Base-by-base conservation (phyloP, 2,329 filamentous ascomycete species). In the Colletotrichum acutatum region DNA sequence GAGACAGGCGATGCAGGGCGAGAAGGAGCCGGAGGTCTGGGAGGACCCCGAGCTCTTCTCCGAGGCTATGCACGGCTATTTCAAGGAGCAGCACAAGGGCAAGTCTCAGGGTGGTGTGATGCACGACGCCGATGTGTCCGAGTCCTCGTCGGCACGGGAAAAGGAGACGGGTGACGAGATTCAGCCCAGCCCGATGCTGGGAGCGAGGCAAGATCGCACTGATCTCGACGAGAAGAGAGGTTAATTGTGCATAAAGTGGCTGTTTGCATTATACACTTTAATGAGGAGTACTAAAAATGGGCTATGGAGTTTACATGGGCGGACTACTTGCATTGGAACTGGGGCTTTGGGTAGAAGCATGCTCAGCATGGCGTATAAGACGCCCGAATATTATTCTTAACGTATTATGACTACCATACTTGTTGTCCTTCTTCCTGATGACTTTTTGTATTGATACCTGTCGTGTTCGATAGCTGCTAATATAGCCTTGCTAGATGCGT, bases 11-110 rank as follows among this genome's bases (percentile, higher is more conserved):
- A 78, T 78, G 75, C 84, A 85, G 72, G 82, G 84, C 26, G 84
- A 84, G 76, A 88, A 86, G 78, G 88, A 91, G 76, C 80, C 82
- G 5, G 82, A 86, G 75, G 80, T 84, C 71, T 80, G 84, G 46
- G 83, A 87, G 3, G 84, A 85, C 46, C 85, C 88, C 72, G 86
- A 87, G 64, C 84, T 86, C 37, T 88, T 88, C 74, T 88, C 86
- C 7, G 82, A 84, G 22, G 86, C 88, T 77, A 89, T 90, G 46
- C 86, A 88, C 77, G 82, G 84, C 53, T 90, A 89, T 80, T 90
- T 90, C 80, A 82, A 84, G 78, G 71, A 60, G 32, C 57, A 66
- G 37, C 37, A 68, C 52, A 72, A 68, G 68, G 52, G 24, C 77
- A 78, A 72, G 64, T 60, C 8, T 34, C 46, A 49, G 2, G 42